These are phyloP conservation scores for Trichoderma sp. DNA, from an alignment of 2,329 filamentous ascomycete genomes.

Conservation along the genomic window DNA sequence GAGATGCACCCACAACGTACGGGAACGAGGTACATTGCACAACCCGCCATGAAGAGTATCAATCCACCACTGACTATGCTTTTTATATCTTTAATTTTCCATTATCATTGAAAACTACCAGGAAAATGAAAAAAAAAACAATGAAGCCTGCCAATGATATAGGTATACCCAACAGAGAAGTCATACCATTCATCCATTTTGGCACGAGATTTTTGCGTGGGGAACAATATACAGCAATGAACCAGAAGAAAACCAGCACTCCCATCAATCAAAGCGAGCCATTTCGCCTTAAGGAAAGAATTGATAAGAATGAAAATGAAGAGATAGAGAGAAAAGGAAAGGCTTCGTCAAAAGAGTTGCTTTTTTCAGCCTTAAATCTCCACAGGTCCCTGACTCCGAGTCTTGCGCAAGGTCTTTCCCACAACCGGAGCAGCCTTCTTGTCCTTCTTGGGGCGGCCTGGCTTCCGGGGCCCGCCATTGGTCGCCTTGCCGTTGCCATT, in stretches of 20 bases:
- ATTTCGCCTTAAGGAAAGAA: constrained; percentile 4
- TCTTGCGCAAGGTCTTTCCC: constrained; percentile 44
- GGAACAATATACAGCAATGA: constrained; percentile 12
- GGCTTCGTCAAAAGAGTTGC: neutral
- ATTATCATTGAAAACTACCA: neutral
- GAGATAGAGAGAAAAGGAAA: neutral
- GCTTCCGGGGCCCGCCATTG: constrained; percentile 30
- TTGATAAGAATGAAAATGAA: neutral
- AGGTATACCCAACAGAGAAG: neutral
- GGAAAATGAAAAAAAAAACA: neutral
- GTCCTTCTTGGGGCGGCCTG: constrained; percentile 37
- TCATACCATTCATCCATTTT: neutral
- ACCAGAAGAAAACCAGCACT: constrained; percentile 1
- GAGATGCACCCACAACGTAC: neutral
- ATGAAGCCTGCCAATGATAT: neutral
- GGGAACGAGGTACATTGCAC: neutral
- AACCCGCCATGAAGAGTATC: neutral
- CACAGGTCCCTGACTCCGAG: constrained; percentile 45
- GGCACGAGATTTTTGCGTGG: neutral
- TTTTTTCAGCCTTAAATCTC: constrained; percentile 27
- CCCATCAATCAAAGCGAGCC: neutral
- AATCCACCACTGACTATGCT: neutral
- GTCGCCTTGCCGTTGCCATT: constrained; percentile 28
- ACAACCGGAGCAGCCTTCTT: constrained; percentile 38
- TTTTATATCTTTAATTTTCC: neutral